Percentiles rank a stretch among this genome's conserved stretches.
These are phyloP conservation scores for Cadophora gregata DNA, from an alignment of 2,329 filamentous ascomycete species.

Conservation along the genomic window DNA sequence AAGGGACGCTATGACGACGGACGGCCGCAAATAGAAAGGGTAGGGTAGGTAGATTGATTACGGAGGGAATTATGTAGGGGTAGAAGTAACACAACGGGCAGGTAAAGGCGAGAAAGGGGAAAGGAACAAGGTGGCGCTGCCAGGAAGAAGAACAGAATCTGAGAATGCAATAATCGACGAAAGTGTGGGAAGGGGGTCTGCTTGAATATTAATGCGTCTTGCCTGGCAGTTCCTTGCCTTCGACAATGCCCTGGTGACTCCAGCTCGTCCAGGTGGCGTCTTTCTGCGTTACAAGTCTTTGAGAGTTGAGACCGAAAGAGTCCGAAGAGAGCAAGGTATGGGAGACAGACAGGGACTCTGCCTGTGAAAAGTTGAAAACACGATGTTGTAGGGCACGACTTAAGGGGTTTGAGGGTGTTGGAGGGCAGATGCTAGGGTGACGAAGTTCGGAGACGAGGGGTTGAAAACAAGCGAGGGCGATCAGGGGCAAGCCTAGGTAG, in stretches of 20 bases:
- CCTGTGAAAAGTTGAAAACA: neutral
- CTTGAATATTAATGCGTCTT: slow-evolving; percentile 30
- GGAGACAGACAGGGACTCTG: slow-evolving; percentile 1
- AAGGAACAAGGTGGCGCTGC: slow-evolving; percentile 19
- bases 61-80: slow-evolving; percentile 24
- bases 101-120: slow-evolving; percentile 20
- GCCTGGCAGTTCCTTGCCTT: slow-evolving; percentile 17
- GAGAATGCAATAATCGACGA: slow-evolving; percentile 36
- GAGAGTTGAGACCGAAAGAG: slow-evolving; percentile 26
- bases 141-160: slow-evolving; percentile 11
- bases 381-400: slow-evolving; percentile 15
- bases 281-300: slow-evolving; percentile 35
- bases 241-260: slow-evolving; percentile 15
- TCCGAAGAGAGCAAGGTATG: slow-evolving; percentile 27
- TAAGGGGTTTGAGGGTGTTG: slow-evolving; percentile 12
- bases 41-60: slow-evolving; percentile 15
- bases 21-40: slow-evolving; percentile 32
- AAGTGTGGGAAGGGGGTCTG: slow-evolving; percentile 24
- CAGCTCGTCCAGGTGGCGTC: slow-evolving; percentile 28
- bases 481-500: slow-evolving; percentile 20
- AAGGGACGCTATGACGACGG: slow-evolving; percentile 32
- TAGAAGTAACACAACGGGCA: slow-evolving; percentile 17
- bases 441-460: slow-evolving; percentile 16
- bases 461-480: slow-evolving; percentile 16
- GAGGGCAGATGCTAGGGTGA: slow-evolving; percentile 5